phyloP scores from a whole-genome alignment of 2,329 filamentous ascomycete species.

The Xylariomycetidae sp. region DNA sequence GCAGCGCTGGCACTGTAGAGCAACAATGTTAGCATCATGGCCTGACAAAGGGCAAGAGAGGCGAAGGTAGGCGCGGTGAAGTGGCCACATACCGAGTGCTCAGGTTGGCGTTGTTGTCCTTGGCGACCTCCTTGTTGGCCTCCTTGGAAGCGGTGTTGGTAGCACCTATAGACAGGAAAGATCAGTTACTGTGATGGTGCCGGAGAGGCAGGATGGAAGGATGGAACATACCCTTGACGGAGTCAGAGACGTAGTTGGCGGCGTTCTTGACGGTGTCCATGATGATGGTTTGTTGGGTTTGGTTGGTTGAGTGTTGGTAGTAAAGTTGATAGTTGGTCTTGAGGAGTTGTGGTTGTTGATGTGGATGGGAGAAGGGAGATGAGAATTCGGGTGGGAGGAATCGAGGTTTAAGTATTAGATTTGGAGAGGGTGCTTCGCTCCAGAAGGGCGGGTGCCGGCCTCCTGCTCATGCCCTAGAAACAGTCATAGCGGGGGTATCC shows the following conservation, averaged over 20 bases:
- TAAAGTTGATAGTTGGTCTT: conserved; percentile 9
- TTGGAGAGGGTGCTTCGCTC: too few relatives aligned
- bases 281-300: conserved; percentile 23
- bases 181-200: conserved; percentile 4
- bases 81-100: conserved; percentile 46
- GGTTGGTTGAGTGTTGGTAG: conserved; percentile 12
- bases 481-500: too few relatives aligned
- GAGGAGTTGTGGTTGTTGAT: conserved; percentile 14
- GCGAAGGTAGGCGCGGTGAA: too few relatives aligned
- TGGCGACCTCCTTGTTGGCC: conserved; percentile 65
- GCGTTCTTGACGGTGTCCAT: conserved; percentile 56
- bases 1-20: conserved; percentile 37
- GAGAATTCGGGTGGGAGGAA: conserved; percentile 1
- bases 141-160: conserved; percentile 58
- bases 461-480: too few relatives aligned
- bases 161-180: conserved; percentile 22
- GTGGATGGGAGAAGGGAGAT: conserved; percentile 1
- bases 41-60: neutral
- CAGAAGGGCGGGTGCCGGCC: too few relatives aligned
- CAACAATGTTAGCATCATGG: conserved; percentile 20
- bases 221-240: conserved; percentile 43
- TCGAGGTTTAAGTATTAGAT: too few relatives aligned
- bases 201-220: neutral
- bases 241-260: conserved; percentile 66
- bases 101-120: conserved; percentile 50